Percentiles rank a stretch among this genome's conserved stretches.
phyloP scores from a whole-genome alignment of 768 basidiomycete species.

The Boletus pseudo-olivaceus region DNA sequence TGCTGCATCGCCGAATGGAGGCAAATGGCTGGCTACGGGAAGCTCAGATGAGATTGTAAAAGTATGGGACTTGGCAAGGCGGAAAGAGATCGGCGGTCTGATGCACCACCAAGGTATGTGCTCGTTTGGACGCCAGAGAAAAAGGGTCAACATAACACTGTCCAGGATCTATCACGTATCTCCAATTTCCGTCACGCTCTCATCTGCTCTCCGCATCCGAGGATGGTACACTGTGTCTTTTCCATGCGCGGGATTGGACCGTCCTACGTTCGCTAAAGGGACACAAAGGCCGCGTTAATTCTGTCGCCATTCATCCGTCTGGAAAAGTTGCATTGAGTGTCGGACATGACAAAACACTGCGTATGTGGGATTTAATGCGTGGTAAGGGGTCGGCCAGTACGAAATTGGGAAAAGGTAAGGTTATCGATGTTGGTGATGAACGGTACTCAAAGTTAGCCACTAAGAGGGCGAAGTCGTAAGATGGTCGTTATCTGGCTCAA shows the following conservation, averaged over 20 bases:
- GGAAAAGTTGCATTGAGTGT: slow-evolving; percentile 90
- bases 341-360: slow-evolving; percentile 81
- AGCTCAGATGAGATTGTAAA: slow-evolving; percentile 96
- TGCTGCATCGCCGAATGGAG: slow-evolving; percentile 81
- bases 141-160: not conserved
- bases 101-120: slow-evolving; percentile 89
- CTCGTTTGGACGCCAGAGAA: not conserved
- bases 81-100: slow-evolving; percentile 91
- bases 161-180: slow-evolving; percentile 86
- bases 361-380: slow-evolving; percentile 99
- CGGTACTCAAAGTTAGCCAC: not conserved
- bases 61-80: slow-evolving; percentile 89
- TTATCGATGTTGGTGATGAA: not conserved
- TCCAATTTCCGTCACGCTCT: slow-evolving; percentile 82
- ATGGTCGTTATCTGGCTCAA: slow-evolving; percentile 75
- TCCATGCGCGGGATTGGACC: slow-evolving; percentile 92
- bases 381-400: slow-evolving; percentile 87
- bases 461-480: slow-evolving; percentile 90
- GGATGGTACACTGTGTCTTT: slow-evolving; percentile 87
- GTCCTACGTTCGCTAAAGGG: slow-evolving; percentile 86
- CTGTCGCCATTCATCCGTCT: slow-evolving; percentile 87
- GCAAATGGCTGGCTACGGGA: slow-evolving; percentile 95
- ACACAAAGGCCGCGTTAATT: slow-evolving; percentile 91
- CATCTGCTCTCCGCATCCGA: slow-evolving; percentile 90
- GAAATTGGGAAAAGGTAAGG: slow-evolving; percentile 81